Evolutionary conservation across 495 filamentous ascomycete species (phyloP).

Genomic region (Penicillium paradoxum): DNA sequence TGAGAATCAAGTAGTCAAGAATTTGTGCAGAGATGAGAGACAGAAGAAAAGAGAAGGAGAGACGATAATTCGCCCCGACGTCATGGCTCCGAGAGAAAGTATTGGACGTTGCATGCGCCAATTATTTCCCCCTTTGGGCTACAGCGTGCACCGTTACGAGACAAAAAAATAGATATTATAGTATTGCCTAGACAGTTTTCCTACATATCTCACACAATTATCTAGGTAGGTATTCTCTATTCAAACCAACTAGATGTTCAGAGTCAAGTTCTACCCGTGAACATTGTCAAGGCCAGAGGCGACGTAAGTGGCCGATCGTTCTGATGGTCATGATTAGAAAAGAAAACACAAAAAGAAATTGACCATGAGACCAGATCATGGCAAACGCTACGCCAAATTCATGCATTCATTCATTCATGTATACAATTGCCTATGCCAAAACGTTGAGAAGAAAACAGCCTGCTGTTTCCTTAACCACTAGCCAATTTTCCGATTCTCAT

Average conservation of each 20-base stretch:
- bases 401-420: constrained; percentile 25
- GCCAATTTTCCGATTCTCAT: constrained; percentile 31
- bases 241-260: too few species aligned
- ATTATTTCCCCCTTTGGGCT: neutral
- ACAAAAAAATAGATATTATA: too few species aligned
- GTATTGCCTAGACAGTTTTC: too few species aligned
- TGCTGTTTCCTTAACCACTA: constrained; percentile 14
- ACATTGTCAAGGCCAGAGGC: neutral
- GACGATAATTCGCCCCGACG: constrained; percentile 3
- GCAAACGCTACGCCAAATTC: constrained; percentile 4
- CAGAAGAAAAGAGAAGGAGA: neutral
- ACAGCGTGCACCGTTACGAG: too few species aligned
- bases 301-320: too few species aligned
- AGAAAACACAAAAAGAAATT: too few species aligned
- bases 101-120: neutral
- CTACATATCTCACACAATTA: too few species aligned
- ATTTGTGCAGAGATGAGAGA: neutral
- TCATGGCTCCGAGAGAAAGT: neutral
- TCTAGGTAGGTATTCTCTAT: too few species aligned
- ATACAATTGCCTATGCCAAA: constrained; percentile 6
- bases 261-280: neutral
- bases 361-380: neutral
- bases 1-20: neutral
- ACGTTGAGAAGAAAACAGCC: constrained; percentile 10
- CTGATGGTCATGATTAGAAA: neutral